Base-by-base conservation (phyloP, 116 monocot species). In the Zostera marina region DNA sequence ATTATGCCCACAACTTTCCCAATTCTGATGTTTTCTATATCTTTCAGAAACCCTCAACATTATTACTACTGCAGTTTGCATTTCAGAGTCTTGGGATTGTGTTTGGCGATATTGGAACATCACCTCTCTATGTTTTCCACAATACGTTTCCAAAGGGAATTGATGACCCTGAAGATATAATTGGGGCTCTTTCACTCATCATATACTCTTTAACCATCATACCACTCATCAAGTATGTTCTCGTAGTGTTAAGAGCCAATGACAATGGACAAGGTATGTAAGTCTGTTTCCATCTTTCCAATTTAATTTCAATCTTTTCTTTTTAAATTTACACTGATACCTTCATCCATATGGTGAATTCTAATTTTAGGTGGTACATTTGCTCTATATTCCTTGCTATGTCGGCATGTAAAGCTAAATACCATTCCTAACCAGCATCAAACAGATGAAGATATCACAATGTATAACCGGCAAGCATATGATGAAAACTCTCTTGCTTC, bases 121-220 rank as follows among this genome's bases (percentile, higher is more conserved):
- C 86, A 0, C 86, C 86, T 13, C 47, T 86, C 10, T 86, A 86
- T 68, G 86, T 86, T 22, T 81, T 86, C 51, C 76, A 71, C 72
- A 86, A 81, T 24, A 81, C 78, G 42, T 86, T 86, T 71, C 70
- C 86, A 48, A 47, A 71, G 60, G 77, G 75, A 9, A 61, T 81
- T 40, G 47, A 66, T 14, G 76, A 86, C 68, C 46, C 56, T 5
- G 81, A 86, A 59, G 81, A 81, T 46, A 51, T 86, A 17, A 73
- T 86, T 63, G 86, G 86, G 65, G 86, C 86, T 49, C 86, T 86
- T 62, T 86, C 86, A 58, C 60, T 86, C 62, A 81, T 86, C 44
- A 86, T 86, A 53, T 86, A 86, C 68, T 75, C 86, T 7, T 54
- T 86, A 6, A 86, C 78, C 43, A 70, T 86, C 8, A 47, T 86